Conservation (phyloP, 176 grass and related monocot genomes). For the Oropetium thomaeum region DNA sequence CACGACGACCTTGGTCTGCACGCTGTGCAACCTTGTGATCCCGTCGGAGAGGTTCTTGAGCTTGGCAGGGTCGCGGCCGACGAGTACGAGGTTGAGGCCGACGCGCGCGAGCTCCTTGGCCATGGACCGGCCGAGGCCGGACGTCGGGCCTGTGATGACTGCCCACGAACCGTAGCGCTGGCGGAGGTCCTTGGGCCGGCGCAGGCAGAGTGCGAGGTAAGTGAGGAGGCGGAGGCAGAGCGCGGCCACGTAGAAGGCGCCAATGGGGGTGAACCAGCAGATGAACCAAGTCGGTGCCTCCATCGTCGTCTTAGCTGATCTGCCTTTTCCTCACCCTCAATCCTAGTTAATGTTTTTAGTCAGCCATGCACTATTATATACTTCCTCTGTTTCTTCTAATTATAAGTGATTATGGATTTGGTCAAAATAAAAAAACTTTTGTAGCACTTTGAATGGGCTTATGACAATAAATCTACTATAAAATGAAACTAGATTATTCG, state of each 20-base stretch:
- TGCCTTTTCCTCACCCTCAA: no score
- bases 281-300: neutral
- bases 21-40: neutral
- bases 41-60: conserved; percentile 32
- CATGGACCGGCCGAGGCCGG: conserved; percentile 48
- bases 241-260: neutral
- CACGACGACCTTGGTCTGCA: conserved; percentile 21
- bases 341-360: neutral
- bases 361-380: neutral
- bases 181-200: conserved; percentile 10
- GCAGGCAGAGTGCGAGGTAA: neutral
- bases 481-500: no score
- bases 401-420: no score
- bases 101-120: conserved; percentile 38
- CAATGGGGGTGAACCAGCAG: neutral
- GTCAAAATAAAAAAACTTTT: no score
- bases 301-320: neutral
- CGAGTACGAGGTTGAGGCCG: conserved; percentile 54
- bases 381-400: no score
- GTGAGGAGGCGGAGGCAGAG: neutral
- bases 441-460: no score
- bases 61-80: conserved; percentile 48
- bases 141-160: conserved; percentile 49
- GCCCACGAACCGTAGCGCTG: conserved; percentile 51
- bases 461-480: no score